phyloP scores from a whole-genome alignment of 768 basidiomycete genomes.

The Hygrocybe coccinea region DNA sequence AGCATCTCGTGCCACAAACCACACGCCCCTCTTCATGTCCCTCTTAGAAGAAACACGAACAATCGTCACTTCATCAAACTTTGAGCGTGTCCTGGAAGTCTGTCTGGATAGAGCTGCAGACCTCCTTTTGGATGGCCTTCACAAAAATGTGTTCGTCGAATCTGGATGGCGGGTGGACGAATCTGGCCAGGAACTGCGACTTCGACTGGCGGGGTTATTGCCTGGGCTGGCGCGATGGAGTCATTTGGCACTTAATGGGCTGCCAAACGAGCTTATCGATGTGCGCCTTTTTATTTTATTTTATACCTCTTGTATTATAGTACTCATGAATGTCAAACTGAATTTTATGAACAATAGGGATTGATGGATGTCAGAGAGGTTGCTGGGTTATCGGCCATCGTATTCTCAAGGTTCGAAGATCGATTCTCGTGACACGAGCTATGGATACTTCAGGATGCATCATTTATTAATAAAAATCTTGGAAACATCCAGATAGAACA shows the following conservation, averaged over 20 bases:
- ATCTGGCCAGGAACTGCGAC: conserved; percentile 40
- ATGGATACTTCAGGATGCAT: no score
- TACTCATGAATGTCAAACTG: not conserved
- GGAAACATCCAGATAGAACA: no score
- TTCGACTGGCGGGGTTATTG: conserved; percentile 73
- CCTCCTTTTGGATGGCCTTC: conserved; percentile 58
- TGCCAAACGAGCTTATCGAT: conserved; percentile 80
- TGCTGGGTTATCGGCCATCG: conserved; percentile 62
- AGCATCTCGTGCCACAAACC: conserved; percentile 25
- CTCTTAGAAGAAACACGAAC: conserved; percentile 67
- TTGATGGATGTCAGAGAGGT: conserved; percentile 61
- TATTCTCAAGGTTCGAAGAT: conserved; percentile 66
- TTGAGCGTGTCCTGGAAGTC: conserved; percentile 63
- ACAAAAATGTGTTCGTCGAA: conserved; percentile 54
- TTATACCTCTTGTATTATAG: not conserved
- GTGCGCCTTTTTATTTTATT: conserved; percentile 46
- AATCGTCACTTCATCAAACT: conserved; percentile 64
- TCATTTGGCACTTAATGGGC: conserved; percentile 55
- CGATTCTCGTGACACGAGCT: conserved; percentile 27
- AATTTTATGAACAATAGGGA: conserved; percentile 44
- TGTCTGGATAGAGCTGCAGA: conserved; percentile 67
- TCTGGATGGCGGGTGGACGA: conserved; percentile 18
- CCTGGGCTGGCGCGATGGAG: conserved; percentile 81
- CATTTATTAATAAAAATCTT: no score
- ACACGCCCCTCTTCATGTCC: conserved; percentile 49